Percentiles rank a stretch among this genome's conserved stretches.
Conservation (phyloP, 192 early-diverging fungal genomes). For the Lunasporangiospora selenospora region DNA sequence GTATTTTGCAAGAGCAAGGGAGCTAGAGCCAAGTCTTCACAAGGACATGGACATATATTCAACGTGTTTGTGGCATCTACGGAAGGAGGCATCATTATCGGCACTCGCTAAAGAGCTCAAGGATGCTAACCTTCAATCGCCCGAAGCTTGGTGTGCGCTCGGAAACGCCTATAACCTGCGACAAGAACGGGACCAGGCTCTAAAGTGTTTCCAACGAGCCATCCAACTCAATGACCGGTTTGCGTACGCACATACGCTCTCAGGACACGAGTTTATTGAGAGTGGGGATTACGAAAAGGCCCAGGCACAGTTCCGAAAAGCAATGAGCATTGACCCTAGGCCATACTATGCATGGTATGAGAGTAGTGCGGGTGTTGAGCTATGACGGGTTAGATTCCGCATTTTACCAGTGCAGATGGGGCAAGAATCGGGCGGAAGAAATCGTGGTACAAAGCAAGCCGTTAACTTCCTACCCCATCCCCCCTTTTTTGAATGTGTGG, state of each 20-base stretch:
- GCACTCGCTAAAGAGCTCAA: constrained; percentile 80
- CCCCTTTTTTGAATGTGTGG: no score
- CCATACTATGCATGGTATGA: constrained; percentile 88
- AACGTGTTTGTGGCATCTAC: constrained; percentile 86
- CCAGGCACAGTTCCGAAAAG: constrained; percentile 72
- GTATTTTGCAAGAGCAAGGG: constrained; percentile 59
- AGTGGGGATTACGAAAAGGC: constrained; percentile 81
- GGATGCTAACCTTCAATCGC: constrained; percentile 64
- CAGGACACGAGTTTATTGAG: constrained; percentile 82
- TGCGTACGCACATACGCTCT: constrained; percentile 84
- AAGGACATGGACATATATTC: constrained; percentile 88
- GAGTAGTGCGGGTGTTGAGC: constrained; percentile 4
- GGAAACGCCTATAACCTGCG: constrained; percentile 79
- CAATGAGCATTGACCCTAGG: constrained; percentile 72
- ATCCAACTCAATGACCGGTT: constrained; percentile 71
- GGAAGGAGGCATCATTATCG: constrained; percentile 72
- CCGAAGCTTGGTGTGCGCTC: constrained; percentile 84
- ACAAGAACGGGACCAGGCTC: constrained; percentile 75
- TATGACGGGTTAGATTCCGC: no score
- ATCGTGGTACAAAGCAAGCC: no score
- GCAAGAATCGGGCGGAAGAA: no score
- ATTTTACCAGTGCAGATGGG: no score
- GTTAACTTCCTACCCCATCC: no score
- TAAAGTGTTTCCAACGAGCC: constrained; percentile 79
- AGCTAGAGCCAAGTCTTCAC: constrained; percentile 73